Conservation (phyloP, 2,329 filamentous ascomycete species). For the Botrytis deweyae region DNA sequence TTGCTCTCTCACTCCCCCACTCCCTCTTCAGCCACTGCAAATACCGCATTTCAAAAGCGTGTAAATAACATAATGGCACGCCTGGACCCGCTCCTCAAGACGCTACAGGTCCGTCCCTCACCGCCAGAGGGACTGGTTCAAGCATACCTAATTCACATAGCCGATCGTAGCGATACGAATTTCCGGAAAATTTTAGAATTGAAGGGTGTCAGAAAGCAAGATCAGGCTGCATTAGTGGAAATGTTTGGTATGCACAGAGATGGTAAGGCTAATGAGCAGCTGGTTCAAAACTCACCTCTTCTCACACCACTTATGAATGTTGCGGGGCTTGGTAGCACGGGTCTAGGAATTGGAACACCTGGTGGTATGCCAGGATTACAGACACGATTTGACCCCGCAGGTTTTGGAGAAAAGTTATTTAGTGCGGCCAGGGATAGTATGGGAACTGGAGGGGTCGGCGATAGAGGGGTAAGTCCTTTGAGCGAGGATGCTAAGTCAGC, state of each 20-base stretch:
- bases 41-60: constrained; percentile 73
- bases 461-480: constrained; percentile 29
- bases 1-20: constrained; percentile 59
- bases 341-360: constrained; percentile 47
- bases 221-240: constrained; percentile 80
- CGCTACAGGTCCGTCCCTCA: constrained; percentile 86
- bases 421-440: constrained; percentile 82
- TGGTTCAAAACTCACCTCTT: constrained; percentile 69
- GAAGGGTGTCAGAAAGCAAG: constrained; percentile 84
- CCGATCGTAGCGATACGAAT: constrained; percentile 87
- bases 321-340: constrained; percentile 46
- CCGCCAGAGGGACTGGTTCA: constrained; percentile 93
- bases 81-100: constrained; percentile 91
- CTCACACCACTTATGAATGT: constrained; percentile 64
- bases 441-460: constrained; percentile 44
- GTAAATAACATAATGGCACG: constrained; percentile 81
- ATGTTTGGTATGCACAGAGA: constrained; percentile 81
- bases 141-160: constrained; percentile 96
- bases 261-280: constrained; percentile 64
- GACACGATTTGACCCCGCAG: constrained; percentile 73
- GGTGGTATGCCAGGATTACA: constrained; percentile 44
- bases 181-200: constrained; percentile 95
- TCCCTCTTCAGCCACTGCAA: constrained; percentile 29
- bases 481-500: constrained; percentile 60
- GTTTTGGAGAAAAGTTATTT: constrained; percentile 82